Evolutionary conservation across 768 basidiomycete genomes (phyloP), one percentile per base, ranked within the genome.

Genomic region (Auriscalpium vulgare): DNA sequence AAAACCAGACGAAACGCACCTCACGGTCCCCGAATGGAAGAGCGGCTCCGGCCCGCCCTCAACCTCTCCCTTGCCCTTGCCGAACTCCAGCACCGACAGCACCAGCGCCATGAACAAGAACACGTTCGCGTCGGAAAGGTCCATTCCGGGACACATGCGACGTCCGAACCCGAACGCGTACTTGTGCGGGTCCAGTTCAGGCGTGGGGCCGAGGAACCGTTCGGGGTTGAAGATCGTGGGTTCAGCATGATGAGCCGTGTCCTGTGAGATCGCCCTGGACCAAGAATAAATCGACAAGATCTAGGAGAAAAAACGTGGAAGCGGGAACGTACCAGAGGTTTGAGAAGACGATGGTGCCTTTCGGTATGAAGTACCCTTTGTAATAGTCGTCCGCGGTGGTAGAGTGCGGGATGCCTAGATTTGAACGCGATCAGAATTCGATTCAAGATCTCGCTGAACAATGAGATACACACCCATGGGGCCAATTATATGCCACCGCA

Each of bases 401-500:
- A 37, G 45, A 34, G 46, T 57, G 56, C 9, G 56, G 23, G 8
- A 57, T 53, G 23, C 51, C 56, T 57, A 51, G 1, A 45, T 9
- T 46, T 8, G 38, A 14, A 34, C 19, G 14, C 21, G n/a, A 40
- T 50, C 11, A 47, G 19, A 47, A 6, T n/a, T 40, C 17, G 37
- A 29, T 29, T 29, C 29, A 5, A 29, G 4, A 29, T 29, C 6
- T 21, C 37, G 34, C 10, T 35, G 23, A n/a, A 10, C 13, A 40
- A 21, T 21, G 2, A 9, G 29, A 17, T 3, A 29, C 44, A 0
- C 38, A 62, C 63, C 64, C 19, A 62, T 34, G 3, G 63, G 63
- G n/a, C 50, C 60, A 21, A 58, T 56, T 37, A 63, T 57, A n/a
- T 55, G 49, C 65, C 64, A 67, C 45, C 67, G 52, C 35, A 67